Evolutionary conservation across 2,329 filamentous ascomycete species (phyloP), one percentile per base, ranked within the genome.

Genomic region (Beauveria sp.): DNA sequence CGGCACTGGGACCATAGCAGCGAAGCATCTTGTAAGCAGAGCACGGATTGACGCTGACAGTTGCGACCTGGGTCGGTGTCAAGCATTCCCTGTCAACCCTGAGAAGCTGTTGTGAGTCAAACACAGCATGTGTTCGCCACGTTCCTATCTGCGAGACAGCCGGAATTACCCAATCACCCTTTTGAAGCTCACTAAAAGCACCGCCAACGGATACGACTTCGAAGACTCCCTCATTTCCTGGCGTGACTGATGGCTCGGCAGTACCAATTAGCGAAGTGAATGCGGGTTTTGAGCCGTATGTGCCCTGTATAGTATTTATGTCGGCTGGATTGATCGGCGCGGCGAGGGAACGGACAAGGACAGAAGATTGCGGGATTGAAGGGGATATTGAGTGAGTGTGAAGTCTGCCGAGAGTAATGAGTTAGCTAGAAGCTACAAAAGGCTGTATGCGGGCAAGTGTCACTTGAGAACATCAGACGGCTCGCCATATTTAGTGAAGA

Each of bases 291-390:
- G 86, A 86, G 64, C 93, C 93, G 77, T 99, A 99, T 4, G 93
- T 92, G 66, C 94, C 94, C 79, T 99, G 94, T 70, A 99, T 90
- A 69, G 93, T 93, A 80, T 99, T 99, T 75, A 99, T 90, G 77
- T 99, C 94, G 70, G 94, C 92, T 26, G 94, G 94, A 78, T 99
- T 99, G 74, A 99, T 91, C 61, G 94, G 91, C 1, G 92, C 86
- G 37, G 92, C 90, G 68, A 99, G 90, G 68, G 94, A 88, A 73
- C 91, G 91, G 63, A 99, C 80, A 59, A 93, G 92, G 67, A 96
- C 76, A 52, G 81, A 77, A 53, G 74, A 75, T 40, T 79, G 72
- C 53, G 90, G 88, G 64, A 92, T 83, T 3, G 84, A 82, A 3
- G 90, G 89, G 4, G 88, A 88, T 70, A 93, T 91, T 66, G 88